Base-by-base conservation (phyloP, 441 rosid species). In the Dalechampia spathulata region DNA sequence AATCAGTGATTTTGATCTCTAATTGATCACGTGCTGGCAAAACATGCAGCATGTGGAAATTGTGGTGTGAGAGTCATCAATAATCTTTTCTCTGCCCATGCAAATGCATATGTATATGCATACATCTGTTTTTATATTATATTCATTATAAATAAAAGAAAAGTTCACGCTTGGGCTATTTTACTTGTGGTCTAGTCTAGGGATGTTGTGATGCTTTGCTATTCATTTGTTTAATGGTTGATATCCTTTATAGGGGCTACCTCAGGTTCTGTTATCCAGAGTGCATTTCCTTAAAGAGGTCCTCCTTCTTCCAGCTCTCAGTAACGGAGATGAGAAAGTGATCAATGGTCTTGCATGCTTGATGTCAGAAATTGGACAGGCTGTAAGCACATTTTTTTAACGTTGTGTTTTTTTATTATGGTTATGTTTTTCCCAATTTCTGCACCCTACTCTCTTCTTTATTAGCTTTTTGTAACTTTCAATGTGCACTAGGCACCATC, bases 361-460 rank as follows among this genome's bases (percentile, higher is more conserved):
- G 76, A 68, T 92, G 86, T 84, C 95, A 36, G 98, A 92, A 74
- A 88, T 92, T 58, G 98, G 98, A 63, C 98, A 88, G 74, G 96
- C 98, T 53, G 96, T 92, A 72, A 84, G 95, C 74, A 43, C 19
- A 44, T 50, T 30, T 27, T 6, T 43, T 13, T 27, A 4, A 11
- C 28, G 1, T 14, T 26, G 7, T 39, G 11, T 44, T 15, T 1
- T 20, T 17, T 23, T 28, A n/a, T 16, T 2, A 23, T 52, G 4
- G 7, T 30, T 26, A 30, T 47, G 5, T 36, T 23, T 15, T 27
- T 54, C 22, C 22, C 20, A 13, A 23, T 15, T 41, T 34, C 26
- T 36, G 19, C 32, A 30, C 23, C 23, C 19, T 46, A 27, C 26
- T 3, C n/a, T 16, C 22, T 54, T 27, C 39, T 60, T 66, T 30